Evolutionary conservation across 768 basidiomycete genomes (phyloP), one percentile per base, ranked within the genome.

Genomic region (Tremella fuciformis): DNA sequence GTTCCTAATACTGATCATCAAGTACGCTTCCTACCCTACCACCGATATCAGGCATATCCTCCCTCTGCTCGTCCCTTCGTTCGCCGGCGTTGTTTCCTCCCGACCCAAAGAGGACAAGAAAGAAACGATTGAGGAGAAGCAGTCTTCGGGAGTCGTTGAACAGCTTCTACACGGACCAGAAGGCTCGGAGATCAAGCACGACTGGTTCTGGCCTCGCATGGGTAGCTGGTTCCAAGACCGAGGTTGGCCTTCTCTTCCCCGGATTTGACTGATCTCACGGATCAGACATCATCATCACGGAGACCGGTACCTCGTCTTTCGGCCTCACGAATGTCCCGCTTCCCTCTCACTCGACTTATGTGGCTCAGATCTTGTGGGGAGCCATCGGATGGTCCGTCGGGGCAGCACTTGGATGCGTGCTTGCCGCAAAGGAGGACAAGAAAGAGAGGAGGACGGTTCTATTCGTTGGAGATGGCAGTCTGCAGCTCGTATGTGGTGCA

Each of bases 351-450:
- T 79, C 85, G 0, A 75, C 84, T 3, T 84, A 64, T 52, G 53
- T 74, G n/a, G 58, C 63, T n/a, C 70, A 76, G 65, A 84, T 94
- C 51, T 78, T 96, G 4, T 96, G 88, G 86, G 92, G 93, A 50
- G 87, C 86, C 58, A 96, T 97, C 64, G 93, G 93, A 0, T 96
- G 87, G 86, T 84, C 87, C 16, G 84, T 88, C 40, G 89, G 89
- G 79, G 74, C 78, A 46, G 82, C 83, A 16, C 82, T 92, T 0
- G 91, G 91, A 29, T 87, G 86, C 6, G 87, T 89, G 2, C 79
- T 93, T 29, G 93, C 88, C 1, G 91, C 86, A 1, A 79, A 81
- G 40, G 88, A 92, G 49, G 67, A 79, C 9, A 78, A 80, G 3
- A 78, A 84, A 41, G 66, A 71, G 13, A 81, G 84, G 3, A 80